Evolutionary conservation across 2,329 filamentous ascomycete species (phyloP), one percentile per base, ranked within the genome.

Genomic region (Xylariaceae sp.): DNA sequence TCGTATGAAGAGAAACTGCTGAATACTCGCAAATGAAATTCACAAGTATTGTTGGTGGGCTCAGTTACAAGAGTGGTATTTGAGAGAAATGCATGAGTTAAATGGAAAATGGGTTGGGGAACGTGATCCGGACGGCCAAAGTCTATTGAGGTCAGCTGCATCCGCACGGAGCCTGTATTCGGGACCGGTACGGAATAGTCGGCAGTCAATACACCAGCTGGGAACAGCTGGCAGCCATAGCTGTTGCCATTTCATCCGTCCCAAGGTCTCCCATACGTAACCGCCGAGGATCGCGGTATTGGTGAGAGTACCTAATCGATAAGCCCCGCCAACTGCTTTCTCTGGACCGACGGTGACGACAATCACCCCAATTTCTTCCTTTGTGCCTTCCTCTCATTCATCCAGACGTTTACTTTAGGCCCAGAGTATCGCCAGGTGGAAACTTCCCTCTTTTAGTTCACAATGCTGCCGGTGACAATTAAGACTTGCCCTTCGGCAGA

Each of bases 401-500:
- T 15, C 30, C 13, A 3, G 2, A 55, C 34, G 13, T 47, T 41
- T 34, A 35, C 2, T 7, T 5, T 13, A 50, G 39, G 2, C 15
- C 11, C 11, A 34, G 30, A 15, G 17, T 9, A 3, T 51, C n/a
- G 48, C 30, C 23, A 30, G 23, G 23, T 30, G 23, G 23, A 30
- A 30, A 30, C 51, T 23, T 47, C 37, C 15, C 2, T 30, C 45
- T 23, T 23, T 6, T 55, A 8, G 13, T 23, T 30, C n/a, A 35
- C 8, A 52, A 78, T 78, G 76, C 69, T 80, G 52, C 76, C 80
- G 37, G 82, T 80, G 3, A 85, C 82, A 1, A 82, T 89, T 51
- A 79, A 79, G 53, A 75, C 75, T 2, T 76, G 84, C 34, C 88
- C 87, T 4, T 75, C 79, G 13, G 68, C 78, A 11, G 77, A 77